Conservation (phyloP, 208 protist genomes). For the Acanthamoeba sp. region DNA sequence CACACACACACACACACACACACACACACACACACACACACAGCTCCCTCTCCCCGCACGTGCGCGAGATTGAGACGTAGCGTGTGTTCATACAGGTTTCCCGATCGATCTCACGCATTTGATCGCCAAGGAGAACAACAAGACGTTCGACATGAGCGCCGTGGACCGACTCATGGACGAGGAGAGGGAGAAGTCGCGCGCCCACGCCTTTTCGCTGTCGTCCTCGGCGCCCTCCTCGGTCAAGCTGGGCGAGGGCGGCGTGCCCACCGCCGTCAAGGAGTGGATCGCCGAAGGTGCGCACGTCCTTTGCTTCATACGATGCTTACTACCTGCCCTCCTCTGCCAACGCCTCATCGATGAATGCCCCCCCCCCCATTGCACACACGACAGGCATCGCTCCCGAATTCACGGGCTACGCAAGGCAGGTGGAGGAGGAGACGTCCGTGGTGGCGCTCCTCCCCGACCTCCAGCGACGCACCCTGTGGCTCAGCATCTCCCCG, state of each 20-base stretch:
- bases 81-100: slow-evolving; percentile 46
- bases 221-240: slow-evolving; percentile 13
- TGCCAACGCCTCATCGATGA: too few species aligned
- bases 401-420: slow-evolving; percentile 34
- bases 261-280: slow-evolving; percentile 14
- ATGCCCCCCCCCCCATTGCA: too few species aligned
- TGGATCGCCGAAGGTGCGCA: slow-evolving; percentile 12
- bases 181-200: slow-evolving; percentile 43
- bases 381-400: not conserved
- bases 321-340: too few species aligned
- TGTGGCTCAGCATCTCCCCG: slow-evolving; percentile 34
- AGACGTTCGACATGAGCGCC: not conserved
- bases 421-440: not conserved
- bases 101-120: slow-evolving; percentile 75
- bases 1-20: not conserved
- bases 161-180: slow-evolving; percentile 63
- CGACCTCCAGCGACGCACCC: not conserved
- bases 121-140: slow-evolving; percentile 23
- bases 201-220: slow-evolving; percentile 19
- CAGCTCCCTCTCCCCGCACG: too few species aligned
- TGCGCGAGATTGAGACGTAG: slow-evolving; percentile 57
- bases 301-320: not conserved
- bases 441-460: not conserved
- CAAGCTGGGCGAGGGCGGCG: slow-evolving; percentile 9
- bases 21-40: not conserved